Evolutionary conservation across 139 green algal genomes (phyloP), one percentile per base, ranked within the genome.

Genomic region (Tetratostichococcus sp.): DNA sequence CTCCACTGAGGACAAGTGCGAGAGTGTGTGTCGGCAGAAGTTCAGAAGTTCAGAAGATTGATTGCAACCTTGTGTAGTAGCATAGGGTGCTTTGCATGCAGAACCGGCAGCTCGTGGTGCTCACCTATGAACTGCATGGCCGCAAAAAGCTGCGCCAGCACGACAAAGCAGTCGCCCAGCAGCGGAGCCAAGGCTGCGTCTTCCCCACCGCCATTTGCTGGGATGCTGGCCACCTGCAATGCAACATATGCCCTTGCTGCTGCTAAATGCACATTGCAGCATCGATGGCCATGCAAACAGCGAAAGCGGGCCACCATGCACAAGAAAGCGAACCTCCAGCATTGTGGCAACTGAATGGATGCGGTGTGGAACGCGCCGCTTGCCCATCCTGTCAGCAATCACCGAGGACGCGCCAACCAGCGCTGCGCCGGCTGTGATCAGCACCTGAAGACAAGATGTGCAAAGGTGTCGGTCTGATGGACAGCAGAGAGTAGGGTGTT

Each of bases 401-500:
- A 92, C 66, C 26, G 83, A 92, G 2, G 84, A 85, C 3, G 87
- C 85, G 0, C 91, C 92, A 57, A 97, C 92, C n/a, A 96, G 78
- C 8, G 87, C 88, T 23, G 89, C 89, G 8, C 92, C 92, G 6
- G 86, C 85, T 1, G 76, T 83, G 76, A 97, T 97, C 22, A 97
- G 86, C 21, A 89, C 79, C 58, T 66, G 58, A 11, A 66, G n/a
- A 22, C 8, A 50, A 22, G 39, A 22, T 50, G n/a, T n/a, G n/a
- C n/a, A n/a, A n/a, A n/a, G n/a, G n/a, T n/a, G n/a, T n/a, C n/a
- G n/a, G n/a, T n/a, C n/a, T n/a, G n/a, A n/a, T n/a, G n/a, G n/a
- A n/a, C n/a, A n/a, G n/a, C n/a, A n/a, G n/a, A n/a, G n/a, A n/a
- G n/a, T n/a, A n/a, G n/a, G n/a, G n/a, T n/a, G n/a, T n/a, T n/a